Evolutionary conservation across 768 basidiomycete species (phyloP).

Genomic region (Tylopilus sp.): DNA sequence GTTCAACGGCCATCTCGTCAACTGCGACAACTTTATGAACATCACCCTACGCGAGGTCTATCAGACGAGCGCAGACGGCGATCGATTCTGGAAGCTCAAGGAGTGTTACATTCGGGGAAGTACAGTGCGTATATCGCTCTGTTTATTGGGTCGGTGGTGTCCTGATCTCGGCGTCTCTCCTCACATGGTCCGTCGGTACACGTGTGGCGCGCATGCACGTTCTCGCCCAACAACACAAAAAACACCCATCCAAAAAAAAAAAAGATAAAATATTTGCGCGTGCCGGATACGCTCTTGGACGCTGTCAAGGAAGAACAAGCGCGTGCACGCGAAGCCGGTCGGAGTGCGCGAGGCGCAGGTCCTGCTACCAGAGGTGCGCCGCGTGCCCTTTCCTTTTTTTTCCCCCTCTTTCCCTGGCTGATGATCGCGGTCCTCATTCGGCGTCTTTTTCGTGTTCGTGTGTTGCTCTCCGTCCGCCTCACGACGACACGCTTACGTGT

Average conservation of each 20-base stretch:
- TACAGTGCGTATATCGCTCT: conserved; percentile 52
- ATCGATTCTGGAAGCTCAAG: conserved; percentile 95
- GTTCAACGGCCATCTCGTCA: conserved; percentile 97
- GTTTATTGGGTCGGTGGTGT: too few relatives aligned
- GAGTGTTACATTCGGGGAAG: conserved; percentile 97
- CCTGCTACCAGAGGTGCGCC: conserved; percentile 48
- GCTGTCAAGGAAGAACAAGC: conserved; percentile 92
- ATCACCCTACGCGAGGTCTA: conserved; percentile 97
- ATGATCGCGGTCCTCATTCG: conserved; percentile 21
- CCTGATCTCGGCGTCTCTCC: not conserved
- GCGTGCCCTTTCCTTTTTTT: not conserved
- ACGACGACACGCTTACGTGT: not conserved
- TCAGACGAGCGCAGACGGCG: conserved; percentile 92
- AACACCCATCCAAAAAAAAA: not conserved
- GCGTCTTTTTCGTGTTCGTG: too few relatives aligned
- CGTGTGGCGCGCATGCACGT: not conserved
- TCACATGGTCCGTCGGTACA: not conserved
- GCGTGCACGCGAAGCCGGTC: conserved; percentile 74
- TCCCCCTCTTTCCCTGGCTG: too few relatives aligned
- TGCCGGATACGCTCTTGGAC: conserved; percentile 86
- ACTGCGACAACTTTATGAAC: conserved; percentile 99
- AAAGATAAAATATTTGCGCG: conserved; percentile 96
- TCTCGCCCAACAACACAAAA: too few relatives aligned
- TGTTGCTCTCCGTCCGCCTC: not conserved
- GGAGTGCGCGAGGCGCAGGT: conserved; percentile 46